Base-by-base conservation (phyloP, 257 asterid species). In the Gardenia jasminoides region DNA sequence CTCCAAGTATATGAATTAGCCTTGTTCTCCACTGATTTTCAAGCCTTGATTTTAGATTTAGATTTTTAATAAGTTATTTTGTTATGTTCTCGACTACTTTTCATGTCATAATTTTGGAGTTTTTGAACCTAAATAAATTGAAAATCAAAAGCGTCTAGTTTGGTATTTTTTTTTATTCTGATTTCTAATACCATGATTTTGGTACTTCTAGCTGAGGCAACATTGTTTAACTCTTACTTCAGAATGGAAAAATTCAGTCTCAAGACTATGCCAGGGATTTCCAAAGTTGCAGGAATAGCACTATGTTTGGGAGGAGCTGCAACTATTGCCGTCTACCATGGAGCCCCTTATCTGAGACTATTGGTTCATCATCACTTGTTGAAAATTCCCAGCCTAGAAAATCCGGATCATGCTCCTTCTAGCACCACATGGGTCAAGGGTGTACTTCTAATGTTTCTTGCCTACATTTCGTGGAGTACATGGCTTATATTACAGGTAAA, bases 401-500 rank as follows among this genome's bases (percentile, higher is more conserved):
- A 68, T 17, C 85, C 83, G 52, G 64, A 56, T 3, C 85, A 80
- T 46, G 70, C 80, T 76, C 82, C 91, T 61, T 82, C 92, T 6
- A 52, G 77, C 83, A 76, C 66, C 13, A 77, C 88, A 11, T 92
- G 98, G 98, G 82, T 85, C 44, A 87, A 87, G 76, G 98, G 98
- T 67, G 98, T 94, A 70, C 87, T 91, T 67, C 89, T 93, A 66
- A 67, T 90, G 90, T 87, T 94, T 13, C 89, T 93, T 13, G 62
- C 95, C 71, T 89, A 88, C 72, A 7, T 83, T 4, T 64, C 84
- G 22, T 94, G 98, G 98, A 90, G 95, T 28, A 64, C 81, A 3
- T 94, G 98, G 98, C 94, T 92, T 24, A 87, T 92, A 15, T 79
- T 88, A 19, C 98, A 94, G 97, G 98, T 91, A 75, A 71, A 10